Evolutionary conservation across 192 early-diverging fungal species (phyloP).

Genomic region (Endogone sp.): DNA sequence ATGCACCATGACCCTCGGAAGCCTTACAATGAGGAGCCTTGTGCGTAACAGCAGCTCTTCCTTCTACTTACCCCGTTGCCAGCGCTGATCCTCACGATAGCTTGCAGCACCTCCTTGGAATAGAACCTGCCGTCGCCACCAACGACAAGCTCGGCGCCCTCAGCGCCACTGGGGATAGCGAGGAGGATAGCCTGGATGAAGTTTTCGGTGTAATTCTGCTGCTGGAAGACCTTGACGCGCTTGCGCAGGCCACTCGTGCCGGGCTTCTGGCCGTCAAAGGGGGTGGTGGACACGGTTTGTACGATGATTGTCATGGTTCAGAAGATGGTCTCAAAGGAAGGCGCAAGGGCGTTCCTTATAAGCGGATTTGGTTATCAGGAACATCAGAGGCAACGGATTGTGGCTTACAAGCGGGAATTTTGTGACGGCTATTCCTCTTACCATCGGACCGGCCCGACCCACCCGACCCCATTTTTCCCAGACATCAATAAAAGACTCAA

Average conservation of each 20-base stretch:
- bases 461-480: too few relatives aligned
- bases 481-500: too few relatives aligned
- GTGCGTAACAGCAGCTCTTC: too few relatives aligned
- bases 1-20: too few relatives aligned
- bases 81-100: slow-evolving; percentile 82
- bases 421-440: too few relatives aligned
- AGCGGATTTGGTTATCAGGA: too few relatives aligned
- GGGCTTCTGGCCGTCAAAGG: slow-evolving; percentile 93
- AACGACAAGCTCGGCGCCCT: slow-evolving; percentile 81
- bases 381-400: too few relatives aligned
- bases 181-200: slow-evolving; percentile 91
- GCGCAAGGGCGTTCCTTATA: slow-evolving; percentile 6
- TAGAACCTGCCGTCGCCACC: slow-evolving; percentile 97
- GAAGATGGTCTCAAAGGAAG: slow-evolving; percentile 9
- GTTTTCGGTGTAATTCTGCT: slow-evolving; percentile 93
- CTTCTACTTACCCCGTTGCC: slow-evolving; percentile 75
- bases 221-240: slow-evolving; percentile 93
- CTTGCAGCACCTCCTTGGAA: slow-evolving; percentile 77
- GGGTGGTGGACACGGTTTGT: slow-evolving; percentile 58
- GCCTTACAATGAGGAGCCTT: too few relatives aligned
- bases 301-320: slow-evolving; percentile 21
- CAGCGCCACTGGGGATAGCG: slow-evolving; percentile 75
- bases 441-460: too few relatives aligned
- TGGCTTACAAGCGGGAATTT: too few relatives aligned
- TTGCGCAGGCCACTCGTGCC: slow-evolving; percentile 96